Evolutionary conservation across 2,329 filamentous ascomycete species (phyloP).

Genomic region (Pseudonectria buxi): DNA sequence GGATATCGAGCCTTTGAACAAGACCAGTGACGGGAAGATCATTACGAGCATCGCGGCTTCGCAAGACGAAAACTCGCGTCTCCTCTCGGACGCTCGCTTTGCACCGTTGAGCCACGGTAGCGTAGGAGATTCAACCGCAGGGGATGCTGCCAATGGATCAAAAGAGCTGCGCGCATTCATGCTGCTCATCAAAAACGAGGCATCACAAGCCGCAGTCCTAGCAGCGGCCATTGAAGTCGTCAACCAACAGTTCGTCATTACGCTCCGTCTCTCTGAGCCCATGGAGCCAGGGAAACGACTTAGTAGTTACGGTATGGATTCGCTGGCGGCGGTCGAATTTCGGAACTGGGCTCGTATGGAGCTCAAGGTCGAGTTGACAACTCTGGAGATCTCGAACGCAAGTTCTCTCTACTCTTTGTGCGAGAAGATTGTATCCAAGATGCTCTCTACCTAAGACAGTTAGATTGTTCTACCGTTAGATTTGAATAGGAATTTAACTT

Average conservation of each 20-base stretch:
- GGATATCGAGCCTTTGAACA: no score
- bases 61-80: constrained; percentile 15
- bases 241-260: constrained; percentile 16
- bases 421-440: constrained; percentile 19
- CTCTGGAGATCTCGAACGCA: constrained; percentile 24
- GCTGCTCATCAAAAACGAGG: constrained; percentile 6
- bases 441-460: no score
- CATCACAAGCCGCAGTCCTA: constrained; percentile 8
- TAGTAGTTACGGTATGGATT: constrained; percentile 24
- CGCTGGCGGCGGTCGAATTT: constrained; percentile 23
- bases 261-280: constrained; percentile 16
- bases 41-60: constrained; percentile 19
- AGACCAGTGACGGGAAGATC: constrained; percentile 17
- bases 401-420: constrained; percentile 17
- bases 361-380: constrained; percentile 19
- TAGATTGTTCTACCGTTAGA: no score
- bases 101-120: constrained; percentile 4
- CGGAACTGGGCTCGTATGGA: constrained; percentile 19
- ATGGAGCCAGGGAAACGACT: constrained; percentile 21
- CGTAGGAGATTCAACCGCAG: constrained; percentile 2
- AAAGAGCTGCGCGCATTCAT: constrained; percentile 9
- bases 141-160: constrained; percentile 2
- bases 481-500: no score
- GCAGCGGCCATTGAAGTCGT: constrained; percentile 14
- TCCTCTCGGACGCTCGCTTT: constrained; percentile 21